Base-by-base conservation (phyloP, 2,329 filamentous ascomycete species). In the Colletotrichum tabaci region DNA sequence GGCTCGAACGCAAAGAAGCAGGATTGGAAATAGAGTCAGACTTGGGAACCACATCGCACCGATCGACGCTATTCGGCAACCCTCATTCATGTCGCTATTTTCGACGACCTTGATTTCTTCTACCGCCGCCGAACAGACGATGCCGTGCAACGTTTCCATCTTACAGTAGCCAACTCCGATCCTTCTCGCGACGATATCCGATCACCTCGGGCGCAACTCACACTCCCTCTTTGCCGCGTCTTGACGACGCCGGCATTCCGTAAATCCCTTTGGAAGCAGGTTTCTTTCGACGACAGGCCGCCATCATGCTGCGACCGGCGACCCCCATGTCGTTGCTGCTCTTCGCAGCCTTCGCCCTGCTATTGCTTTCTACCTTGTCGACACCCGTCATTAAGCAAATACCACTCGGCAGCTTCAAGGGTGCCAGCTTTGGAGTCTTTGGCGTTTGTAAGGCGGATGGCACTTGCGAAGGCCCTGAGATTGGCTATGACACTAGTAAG, bases 291-390 rank as follows among this genome's bases (percentile, higher is more conserved):
- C 66, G 46, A 70, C 70, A 72, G 75, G 71, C 74, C 75, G 77
- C 79, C 85, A 91, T 84, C 85, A 94, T 97, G 90, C 87, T 98
- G 81, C 94, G 95, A 79, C 95, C 96, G 74, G 96, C 96, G 73
- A 98, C 96, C 72, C 96, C 96, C 76, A 86, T 99, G 80, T 92
- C 95, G 76, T 86, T 98, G 76, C 85, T 98, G 80, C 92, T 98
- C 78, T 89, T 97, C 74, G 87, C 89, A 78, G 95, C 96, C 75
- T 98, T 99, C 82, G 92, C 87, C 74, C 87, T 98, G 73, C 88
- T 98, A 63, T 86, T 98, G 57, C 87, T 99, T 49, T 94, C 95
- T 57, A 94, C 95, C 49, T 85, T 99, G n/a, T 98, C 96, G 1
- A 95, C 94, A 0, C 96, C 96, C 21, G 91, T 99, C 76, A 92